Evolutionary conservation across 2,329 filamentous ascomycete genomes (phyloP), one percentile per base, ranked within the genome.

Genomic region (Botrytis squamosa): DNA sequence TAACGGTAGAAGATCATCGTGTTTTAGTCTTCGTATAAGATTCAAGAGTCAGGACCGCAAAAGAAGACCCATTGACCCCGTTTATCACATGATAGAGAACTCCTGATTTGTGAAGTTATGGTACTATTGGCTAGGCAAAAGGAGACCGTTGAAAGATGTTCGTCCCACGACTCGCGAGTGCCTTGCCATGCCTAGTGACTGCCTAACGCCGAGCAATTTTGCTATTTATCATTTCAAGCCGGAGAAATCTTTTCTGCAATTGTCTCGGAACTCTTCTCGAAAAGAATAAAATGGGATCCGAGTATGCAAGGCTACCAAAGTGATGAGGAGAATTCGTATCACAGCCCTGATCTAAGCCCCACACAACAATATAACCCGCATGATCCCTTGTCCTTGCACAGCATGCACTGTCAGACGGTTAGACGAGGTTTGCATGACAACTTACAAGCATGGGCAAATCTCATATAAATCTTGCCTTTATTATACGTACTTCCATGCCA

Each of bases 381-480:
- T 57, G 36, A 36, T 57, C 5, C 66, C 66, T 68, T 42, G 66
- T 57, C 66, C 66, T 68, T 22, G 46, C 3, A 68, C 49, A 57
- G 36, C 36, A 42, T 57, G 65, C 36, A 25, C 36, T 22, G 33
- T 67, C 46, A 18, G 46, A 29, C 33, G 9, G 8, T 40, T 25
- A 25, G 25, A 16, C 12, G 49, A 42, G n/a, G 38, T 44, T 33
- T 65, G 40, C 20, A 44, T 69, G n/a, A 57, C 22, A 52, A 52
- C 49, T 52, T n/a, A n/a, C 49, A 18, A 38, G 29, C 10, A 52
- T n/a, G 10, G 44, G 22, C 52, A 55, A 55, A 25, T 29, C 25
- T 44, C 38, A 69, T 59, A 57, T 40, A 40, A 57, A 33, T 16
- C 33, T 57, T 44, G 25, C 10, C 38, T 69, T 33, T n/a, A 55